phyloP scores from a whole-genome alignment of 768 basidiomycete species.

The Hortiboletus flavorubellus region DNA sequence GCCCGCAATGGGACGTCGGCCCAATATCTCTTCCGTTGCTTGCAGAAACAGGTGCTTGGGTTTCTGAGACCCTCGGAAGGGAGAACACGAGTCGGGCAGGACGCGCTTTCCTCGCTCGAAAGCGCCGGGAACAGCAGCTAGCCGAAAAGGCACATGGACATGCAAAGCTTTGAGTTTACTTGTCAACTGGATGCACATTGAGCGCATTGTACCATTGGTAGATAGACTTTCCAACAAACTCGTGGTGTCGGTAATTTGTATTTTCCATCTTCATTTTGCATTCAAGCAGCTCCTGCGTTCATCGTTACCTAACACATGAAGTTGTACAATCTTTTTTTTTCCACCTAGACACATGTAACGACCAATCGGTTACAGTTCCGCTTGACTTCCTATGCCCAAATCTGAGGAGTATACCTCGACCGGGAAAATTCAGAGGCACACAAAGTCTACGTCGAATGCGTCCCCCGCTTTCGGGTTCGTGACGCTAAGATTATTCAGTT shows the following conservation, averaged over 20 bases:
- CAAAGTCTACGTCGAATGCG: too few species aligned
- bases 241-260: background rate
- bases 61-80: conserved; percentile 61
- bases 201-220: background rate
- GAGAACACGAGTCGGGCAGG: conserved; percentile 76
- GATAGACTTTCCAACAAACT: background rate
- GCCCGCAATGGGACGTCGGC: conserved; percentile 31
- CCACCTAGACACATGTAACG: background rate
- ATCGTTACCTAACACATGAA: background rate
- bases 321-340: background rate
- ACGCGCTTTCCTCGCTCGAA: conserved; percentile 59
- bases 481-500: too few species aligned
- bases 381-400: too few species aligned
- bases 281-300: background rate
- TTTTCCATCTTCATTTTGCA: background rate
- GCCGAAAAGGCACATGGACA: conserved; percentile 13
- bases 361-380: too few species aligned
- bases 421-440: too few species aligned
- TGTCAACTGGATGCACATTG: background rate
- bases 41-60: conserved; percentile 80
- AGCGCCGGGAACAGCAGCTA: conserved; percentile 33
- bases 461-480: too few species aligned
- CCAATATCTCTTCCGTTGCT: conserved; percentile 62
- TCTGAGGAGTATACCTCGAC: too few species aligned
- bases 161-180: conserved; percentile 5